phyloP scores from a whole-genome alignment of 2,329 filamentous ascomycete genomes.

The Aspergillus novofumigatus region DNA sequence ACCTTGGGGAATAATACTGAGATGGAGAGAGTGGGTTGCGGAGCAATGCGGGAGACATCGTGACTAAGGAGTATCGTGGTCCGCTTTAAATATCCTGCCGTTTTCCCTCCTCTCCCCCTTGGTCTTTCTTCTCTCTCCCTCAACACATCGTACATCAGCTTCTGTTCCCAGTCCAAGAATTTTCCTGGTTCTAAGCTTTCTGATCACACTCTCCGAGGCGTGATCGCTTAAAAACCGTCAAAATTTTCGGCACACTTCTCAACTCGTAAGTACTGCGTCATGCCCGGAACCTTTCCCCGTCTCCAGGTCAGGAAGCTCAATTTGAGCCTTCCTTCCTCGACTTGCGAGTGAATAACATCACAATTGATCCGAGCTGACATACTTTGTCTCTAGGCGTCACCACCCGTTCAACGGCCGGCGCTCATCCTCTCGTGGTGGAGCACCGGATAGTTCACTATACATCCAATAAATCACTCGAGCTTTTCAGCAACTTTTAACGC shows the following conservation, averaged over 20 bases:
- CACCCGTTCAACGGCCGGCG: conserved; percentile 97
- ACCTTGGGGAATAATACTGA: neutral
- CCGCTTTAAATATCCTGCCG: conserved; percentile 4
- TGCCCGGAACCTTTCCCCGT: neutral
- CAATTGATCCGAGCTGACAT: conserved; percentile 4
- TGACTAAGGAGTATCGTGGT: conserved; percentile 5
- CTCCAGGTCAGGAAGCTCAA: neutral
- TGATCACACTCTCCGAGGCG: conserved; percentile 44
- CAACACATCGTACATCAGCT: conserved; percentile 12
- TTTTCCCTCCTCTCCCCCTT: neutral
- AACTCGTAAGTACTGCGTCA: conserved; percentile 69
- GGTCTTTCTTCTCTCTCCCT: conserved; percentile 2
- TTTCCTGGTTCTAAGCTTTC: conserved; percentile 38
- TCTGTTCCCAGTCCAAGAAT: conserved; percentile 15
- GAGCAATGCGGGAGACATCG: conserved; percentile 3
- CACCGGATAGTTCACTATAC: conserved; percentile 56
- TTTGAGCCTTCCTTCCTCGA: conserved; percentile 1
- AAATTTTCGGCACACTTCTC: conserved; percentile 97
- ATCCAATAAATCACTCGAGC: conserved; percentile 39
- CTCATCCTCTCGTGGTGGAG: conserved; percentile 80
- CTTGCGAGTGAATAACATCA: neutral
- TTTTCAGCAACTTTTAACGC: conserved; percentile 34
- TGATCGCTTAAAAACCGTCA: conserved; percentile 66
- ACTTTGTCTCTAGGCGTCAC: conserved; percentile 61
- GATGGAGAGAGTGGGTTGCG: conserved; percentile 3